Conservation (phyloP, 1,284 basidiomycete genomes). For the Marasmius sp. region DNA sequence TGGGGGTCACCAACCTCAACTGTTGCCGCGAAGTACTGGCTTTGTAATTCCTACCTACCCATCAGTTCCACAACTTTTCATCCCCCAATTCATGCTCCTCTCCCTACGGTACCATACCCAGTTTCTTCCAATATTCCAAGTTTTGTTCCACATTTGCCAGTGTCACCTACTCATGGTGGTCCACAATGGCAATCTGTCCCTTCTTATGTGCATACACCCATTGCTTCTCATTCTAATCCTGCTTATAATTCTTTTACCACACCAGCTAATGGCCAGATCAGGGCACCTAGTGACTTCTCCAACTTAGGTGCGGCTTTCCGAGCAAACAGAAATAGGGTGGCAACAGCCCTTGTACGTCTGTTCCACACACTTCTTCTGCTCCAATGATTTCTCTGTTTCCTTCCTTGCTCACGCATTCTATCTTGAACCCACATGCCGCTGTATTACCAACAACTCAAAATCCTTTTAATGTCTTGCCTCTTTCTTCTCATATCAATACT, state of each 20-base stretch:
- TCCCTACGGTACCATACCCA: not conserved
- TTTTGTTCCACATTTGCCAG: not conserved
- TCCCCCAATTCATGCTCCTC: not conserved
- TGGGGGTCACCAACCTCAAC: too few relatives aligned
- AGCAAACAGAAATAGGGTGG: too few relatives aligned
- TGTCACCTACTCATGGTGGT: not conserved
- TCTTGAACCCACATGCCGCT: not conserved
- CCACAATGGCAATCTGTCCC: not conserved
- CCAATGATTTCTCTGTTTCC: not conserved
- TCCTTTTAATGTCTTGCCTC: not conserved
- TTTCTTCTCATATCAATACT: not conserved
- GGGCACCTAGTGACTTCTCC: too few relatives aligned
- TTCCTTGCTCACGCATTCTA: not conserved
- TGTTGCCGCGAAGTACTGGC: not conserved
- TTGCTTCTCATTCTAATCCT: not conserved
- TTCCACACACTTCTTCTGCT: not conserved
- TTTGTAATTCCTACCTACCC: not conserved
- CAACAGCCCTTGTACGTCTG: too few relatives aligned
- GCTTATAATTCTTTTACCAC: not conserved
- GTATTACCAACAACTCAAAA: not conserved
- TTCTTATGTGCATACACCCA: not conserved
- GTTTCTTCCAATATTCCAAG: not conserved
- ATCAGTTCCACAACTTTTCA: not conserved
- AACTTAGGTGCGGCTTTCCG: too few relatives aligned
- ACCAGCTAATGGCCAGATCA: not conserved